Base-by-base conservation (phyloP, 495 filamentous ascomycete genomes). In the Aspergillus sclerotiicarbonarius region DNA sequence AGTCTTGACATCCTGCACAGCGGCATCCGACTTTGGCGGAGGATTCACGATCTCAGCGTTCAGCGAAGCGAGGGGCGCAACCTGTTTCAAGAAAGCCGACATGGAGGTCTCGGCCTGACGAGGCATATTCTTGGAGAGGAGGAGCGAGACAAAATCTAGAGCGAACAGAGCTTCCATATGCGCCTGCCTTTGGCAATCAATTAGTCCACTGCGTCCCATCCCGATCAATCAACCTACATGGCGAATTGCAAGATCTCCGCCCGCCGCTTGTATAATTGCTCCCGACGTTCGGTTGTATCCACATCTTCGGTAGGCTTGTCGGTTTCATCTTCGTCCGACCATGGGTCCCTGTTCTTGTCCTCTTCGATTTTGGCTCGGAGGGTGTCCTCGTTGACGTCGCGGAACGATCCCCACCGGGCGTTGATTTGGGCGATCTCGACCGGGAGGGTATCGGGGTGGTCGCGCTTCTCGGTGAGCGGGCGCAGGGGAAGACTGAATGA, bases 91-190 rank as follows among this genome's bases (percentile, higher is more conserved):
- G 20, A 66, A 78, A 9, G 80, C 74, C 12, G 86, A 91, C 60
- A 97, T 83, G 30, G 89, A 88, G 32, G 73, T 67, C 57, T 83
- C 83, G 20, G 87, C 89, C 59, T 82, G 82, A 39, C 81, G 81
- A 4, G 89, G 87, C 3, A 79, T 76, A 61, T 94, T 81, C 66
- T 90, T 90, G 8, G 92, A 90, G 1, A 96, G 76, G 1, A 96
- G 73, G 9, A 96, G 82, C 12, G 94, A 96, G 39, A 96, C 71
- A 61, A 91, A 90, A 66, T 98, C 91, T 50, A 96, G 82, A 4
- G 84, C 83, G 25, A 86, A 75, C 66, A 84, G 68, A 41, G 88
- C 82, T 62, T 88, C 82, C 66, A 86, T 82, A 37, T 85, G 79
- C 6, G 90, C 90, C 62, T 80, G 71, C 20, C 84, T 87, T 56